Conservation (phyloP, 2,329 filamentous ascomycete species). For the Magnaporthiopsis poae region DNA sequence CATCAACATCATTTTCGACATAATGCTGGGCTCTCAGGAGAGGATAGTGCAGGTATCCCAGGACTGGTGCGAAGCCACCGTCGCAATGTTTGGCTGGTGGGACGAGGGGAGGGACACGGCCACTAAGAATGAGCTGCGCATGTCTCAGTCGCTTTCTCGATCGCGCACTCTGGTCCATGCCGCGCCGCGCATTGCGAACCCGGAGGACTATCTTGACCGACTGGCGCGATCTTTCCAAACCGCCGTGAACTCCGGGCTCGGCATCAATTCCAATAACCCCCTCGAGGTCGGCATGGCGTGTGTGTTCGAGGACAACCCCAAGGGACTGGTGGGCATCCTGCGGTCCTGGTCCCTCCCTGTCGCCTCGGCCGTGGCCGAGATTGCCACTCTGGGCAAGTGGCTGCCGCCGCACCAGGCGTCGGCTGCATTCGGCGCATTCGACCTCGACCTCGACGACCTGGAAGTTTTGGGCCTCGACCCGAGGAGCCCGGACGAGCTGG, state of each 20-base stretch:
- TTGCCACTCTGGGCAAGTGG: slow-evolving; percentile 78
- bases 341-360: slow-evolving; percentile 72
- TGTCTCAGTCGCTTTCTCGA: slow-evolving; percentile 24
- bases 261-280: slow-evolving; percentile 63
- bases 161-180: slow-evolving; percentile 27
- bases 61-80: slow-evolving; percentile 84
- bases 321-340: slow-evolving; percentile 64
- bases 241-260: slow-evolving; percentile 59
- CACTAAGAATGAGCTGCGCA: slow-evolving; percentile 13
- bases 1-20: slow-evolving; percentile 68
- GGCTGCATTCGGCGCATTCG: slow-evolving; percentile 43
- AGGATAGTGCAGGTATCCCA: slow-evolving; percentile 69
- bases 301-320: slow-evolving; percentile 71
- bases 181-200: slow-evolving; percentile 33
- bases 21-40: slow-evolving; percentile 64
- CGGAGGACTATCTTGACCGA: slow-evolving; percentile 63
- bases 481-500: slow-evolving; percentile 46
- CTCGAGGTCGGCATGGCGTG: slow-evolving; percentile 76
- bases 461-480: slow-evolving; percentile 65
- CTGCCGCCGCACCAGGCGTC: slow-evolving; percentile 50
- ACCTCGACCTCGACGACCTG: slow-evolving; percentile 73
- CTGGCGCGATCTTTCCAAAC: slow-evolving; percentile 62
- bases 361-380: slow-evolving; percentile 67
- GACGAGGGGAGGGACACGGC: slow-evolving; percentile 57
- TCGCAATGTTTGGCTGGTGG: slow-evolving; percentile 85